phyloP scores from a whole-genome alignment of 345 rosid genomes.

The Geranium rotundifolium region DNA sequence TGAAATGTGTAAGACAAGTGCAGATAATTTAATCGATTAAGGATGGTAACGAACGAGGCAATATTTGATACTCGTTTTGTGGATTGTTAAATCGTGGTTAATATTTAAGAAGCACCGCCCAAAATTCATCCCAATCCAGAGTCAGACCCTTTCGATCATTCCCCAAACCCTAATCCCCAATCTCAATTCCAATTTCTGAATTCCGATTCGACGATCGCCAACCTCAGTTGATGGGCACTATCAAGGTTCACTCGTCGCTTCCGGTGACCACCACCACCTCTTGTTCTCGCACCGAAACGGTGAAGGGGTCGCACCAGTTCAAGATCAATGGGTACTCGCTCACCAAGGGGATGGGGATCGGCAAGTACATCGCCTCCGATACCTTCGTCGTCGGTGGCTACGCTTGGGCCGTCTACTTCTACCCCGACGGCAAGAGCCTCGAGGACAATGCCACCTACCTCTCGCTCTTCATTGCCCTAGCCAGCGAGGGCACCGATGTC shows the following conservation, averaged over 20 bases:
- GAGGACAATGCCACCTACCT: conserved; percentile 24
- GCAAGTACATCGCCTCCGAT: conserved; percentile 25
- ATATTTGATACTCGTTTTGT: too few relatives aligned
- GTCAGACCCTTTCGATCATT: not conserved
- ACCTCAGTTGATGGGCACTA: not conserved
- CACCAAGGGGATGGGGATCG: conserved; percentile 31
- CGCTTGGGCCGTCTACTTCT: conserved; percentile 34
- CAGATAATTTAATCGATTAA: too few relatives aligned
- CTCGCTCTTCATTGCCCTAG: conserved; percentile 28
- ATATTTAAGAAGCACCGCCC: too few relatives aligned
- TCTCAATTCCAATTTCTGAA: too few relatives aligned
- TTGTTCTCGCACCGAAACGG: conserved; percentile 20
- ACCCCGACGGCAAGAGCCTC: conserved; percentile 32
- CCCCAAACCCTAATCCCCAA: not conserved
- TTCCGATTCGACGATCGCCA: too few relatives aligned
- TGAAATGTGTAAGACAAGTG: too few relatives aligned
- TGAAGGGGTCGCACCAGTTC: conserved; percentile 30
- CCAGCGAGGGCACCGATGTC: conserved; percentile 29
- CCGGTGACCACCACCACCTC: conserved; percentile 16
- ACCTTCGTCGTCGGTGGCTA: conserved; percentile 30
- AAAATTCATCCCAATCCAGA: too few relatives aligned
- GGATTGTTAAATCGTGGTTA: too few relatives aligned
- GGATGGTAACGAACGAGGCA: too few relatives aligned
- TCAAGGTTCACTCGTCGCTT: not conserved
- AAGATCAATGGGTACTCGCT: conserved; percentile 25